Evolutionary conservation across 2,329 filamentous ascomycete species (phyloP).

Genomic region (Colletotrichum magnum): DNA sequence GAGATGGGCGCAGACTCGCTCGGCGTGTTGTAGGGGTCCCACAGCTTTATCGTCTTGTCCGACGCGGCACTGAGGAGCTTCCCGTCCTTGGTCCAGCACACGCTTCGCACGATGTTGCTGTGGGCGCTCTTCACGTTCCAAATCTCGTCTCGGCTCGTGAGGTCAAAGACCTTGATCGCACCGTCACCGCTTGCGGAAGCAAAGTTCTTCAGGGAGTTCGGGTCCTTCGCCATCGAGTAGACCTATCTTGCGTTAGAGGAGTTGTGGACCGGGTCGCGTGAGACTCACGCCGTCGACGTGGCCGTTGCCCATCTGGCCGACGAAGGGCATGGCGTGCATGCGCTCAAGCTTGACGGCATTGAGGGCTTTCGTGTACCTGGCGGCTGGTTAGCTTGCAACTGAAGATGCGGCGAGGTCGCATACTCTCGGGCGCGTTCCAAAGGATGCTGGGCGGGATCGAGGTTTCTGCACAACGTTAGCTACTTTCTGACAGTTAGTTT

Average conservation of each 20-base stretch:
- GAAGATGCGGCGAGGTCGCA: slow-evolving; percentile 71
- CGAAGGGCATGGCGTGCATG: slow-evolving; percentile 83
- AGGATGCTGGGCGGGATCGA: slow-evolving; percentile 89
- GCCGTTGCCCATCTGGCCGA: slow-evolving; percentile 88
- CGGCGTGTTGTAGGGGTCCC: slow-evolving; percentile 85
- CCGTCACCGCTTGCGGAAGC: slow-evolving; percentile 93
- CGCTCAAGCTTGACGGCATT: slow-evolving; percentile 93
- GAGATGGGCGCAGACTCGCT: slow-evolving; percentile 79
- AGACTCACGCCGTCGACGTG: slow-evolving; percentile 87
- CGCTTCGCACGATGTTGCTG: slow-evolving; percentile 92
- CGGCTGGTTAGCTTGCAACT: slow-evolving; percentile 12
- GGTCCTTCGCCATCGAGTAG: slow-evolving; percentile 86
- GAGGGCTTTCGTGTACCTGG: slow-evolving; percentile 62
- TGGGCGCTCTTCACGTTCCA: slow-evolving; percentile 84
- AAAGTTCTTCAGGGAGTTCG: slow-evolving; percentile 78
- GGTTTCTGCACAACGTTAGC: slow-evolving; percentile 63
- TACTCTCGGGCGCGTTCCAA: slow-evolving; percentile 94
- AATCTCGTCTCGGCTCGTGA: slow-evolving; percentile 78
- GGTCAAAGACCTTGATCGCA: slow-evolving; percentile 76
- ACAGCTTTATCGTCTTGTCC: slow-evolving; percentile 90
- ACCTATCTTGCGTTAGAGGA: slow-evolving; percentile 44
- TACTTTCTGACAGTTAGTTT: background rate
- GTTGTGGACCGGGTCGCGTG: background rate
- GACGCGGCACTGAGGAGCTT: slow-evolving; percentile 89
- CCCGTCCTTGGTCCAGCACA: slow-evolving; percentile 89